A percentile compares a stretch with the other conserved stretches of the same genome.
Evolutionary conservation across 2,329 filamentous ascomycete species (phyloP).

Genomic region (Tolypocladium inflatum): DNA sequence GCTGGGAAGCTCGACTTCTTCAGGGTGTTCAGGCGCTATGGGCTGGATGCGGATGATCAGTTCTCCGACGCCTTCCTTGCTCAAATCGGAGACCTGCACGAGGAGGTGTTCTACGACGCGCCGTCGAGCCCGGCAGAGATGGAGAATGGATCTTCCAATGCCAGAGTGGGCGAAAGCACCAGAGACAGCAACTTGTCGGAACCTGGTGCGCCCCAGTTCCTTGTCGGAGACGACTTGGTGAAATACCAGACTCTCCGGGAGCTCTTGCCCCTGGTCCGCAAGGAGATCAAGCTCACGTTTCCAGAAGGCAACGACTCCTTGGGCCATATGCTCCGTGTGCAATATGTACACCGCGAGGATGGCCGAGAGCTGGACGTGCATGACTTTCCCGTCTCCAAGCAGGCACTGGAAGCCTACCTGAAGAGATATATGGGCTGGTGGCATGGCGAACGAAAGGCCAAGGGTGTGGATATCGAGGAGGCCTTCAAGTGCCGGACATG

Average conservation of each 20-base stretch:
- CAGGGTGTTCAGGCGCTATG: conserved; percentile 61
- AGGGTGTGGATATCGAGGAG: conserved; percentile 73
- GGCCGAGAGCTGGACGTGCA: conserved; percentile 44
- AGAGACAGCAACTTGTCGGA: no score
- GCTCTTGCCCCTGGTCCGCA: conserved; percentile 33
- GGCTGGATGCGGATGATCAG: conserved; percentile 49
- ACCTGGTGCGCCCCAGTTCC: neutral
- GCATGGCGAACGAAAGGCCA: conserved; percentile 62
- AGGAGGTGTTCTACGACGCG: conserved; percentile 50
- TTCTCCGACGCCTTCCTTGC: conserved; percentile 77
- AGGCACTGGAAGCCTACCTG: conserved; percentile 57
- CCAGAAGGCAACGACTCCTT: conserved; percentile 37
- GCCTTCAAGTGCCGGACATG: conserved; percentile 82
- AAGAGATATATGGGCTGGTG: conserved; percentile 73
- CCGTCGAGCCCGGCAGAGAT: conserved; percentile 21
- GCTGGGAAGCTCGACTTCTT: conserved; percentile 60
- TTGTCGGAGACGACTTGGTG: conserved; percentile 19
- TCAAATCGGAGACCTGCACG: conserved; percentile 60
- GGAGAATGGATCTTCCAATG: neutral
- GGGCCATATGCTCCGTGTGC: conserved; percentile 40
- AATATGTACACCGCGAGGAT: conserved; percentile 43
- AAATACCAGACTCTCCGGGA: conserved; percentile 39
- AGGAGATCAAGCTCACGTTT: conserved; percentile 43
- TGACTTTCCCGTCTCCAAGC: conserved; percentile 57
- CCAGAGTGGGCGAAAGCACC: neutral